These are phyloP conservation scores for Calonectria pteridis DNA, from an alignment of 2,329 filamentous ascomycete genomes.

Conservation along the genomic window DNA sequence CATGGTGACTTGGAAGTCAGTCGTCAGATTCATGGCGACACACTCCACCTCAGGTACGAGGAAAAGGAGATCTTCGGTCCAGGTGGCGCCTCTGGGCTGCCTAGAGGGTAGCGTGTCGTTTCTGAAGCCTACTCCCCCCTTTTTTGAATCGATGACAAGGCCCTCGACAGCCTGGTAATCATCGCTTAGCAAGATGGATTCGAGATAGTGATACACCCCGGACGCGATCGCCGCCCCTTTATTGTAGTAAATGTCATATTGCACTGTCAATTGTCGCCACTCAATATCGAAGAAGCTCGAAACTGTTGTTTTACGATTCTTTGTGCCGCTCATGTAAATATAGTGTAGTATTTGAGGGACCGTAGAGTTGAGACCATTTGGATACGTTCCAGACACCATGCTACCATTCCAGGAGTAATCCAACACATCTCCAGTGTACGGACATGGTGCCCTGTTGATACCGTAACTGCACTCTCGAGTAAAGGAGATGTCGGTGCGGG, in stretches of 20 bases:
- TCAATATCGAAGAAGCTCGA: slow-evolving; percentile 36
- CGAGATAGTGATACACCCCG: slow-evolving; percentile 36
- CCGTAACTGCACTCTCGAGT: slow-evolving; percentile 42
- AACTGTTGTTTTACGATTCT: slow-evolving; percentile 29
- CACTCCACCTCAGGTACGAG: slow-evolving; percentile 59
- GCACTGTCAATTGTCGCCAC: slow-evolving; percentile 50
- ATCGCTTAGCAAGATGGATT: slow-evolving; percentile 49
- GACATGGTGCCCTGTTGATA: slow-evolving; percentile 40
- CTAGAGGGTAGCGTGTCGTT: slow-evolving; percentile 56
- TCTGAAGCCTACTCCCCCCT: slow-evolving; percentile 58
- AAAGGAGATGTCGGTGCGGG: slow-evolving; percentile 40
- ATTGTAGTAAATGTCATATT: slow-evolving; percentile 39
- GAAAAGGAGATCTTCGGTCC: slow-evolving; percentile 62
- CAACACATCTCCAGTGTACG: slow-evolving; percentile 37
- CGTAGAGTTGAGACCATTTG: slow-evolving; percentile 29
- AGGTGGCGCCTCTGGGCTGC: slow-evolving; percentile 51
- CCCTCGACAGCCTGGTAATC: slow-evolving; percentile 54
- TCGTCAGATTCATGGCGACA: slow-evolving; percentile 56
- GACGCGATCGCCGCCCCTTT: slow-evolving; percentile 48
- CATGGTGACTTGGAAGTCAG: slow-evolving; percentile 53
- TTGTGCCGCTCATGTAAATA: slow-evolving; percentile 37
- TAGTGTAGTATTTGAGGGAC: slow-evolving; percentile 45
- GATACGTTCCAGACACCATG: slow-evolving; percentile 1
- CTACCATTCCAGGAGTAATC: slow-evolving; percentile 31
- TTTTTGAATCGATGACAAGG: slow-evolving; percentile 55